These are phyloP conservation scores for Citrus maxima DNA, from an alignment of 345 rosid genomes.

Conservation along the genomic window DNA sequence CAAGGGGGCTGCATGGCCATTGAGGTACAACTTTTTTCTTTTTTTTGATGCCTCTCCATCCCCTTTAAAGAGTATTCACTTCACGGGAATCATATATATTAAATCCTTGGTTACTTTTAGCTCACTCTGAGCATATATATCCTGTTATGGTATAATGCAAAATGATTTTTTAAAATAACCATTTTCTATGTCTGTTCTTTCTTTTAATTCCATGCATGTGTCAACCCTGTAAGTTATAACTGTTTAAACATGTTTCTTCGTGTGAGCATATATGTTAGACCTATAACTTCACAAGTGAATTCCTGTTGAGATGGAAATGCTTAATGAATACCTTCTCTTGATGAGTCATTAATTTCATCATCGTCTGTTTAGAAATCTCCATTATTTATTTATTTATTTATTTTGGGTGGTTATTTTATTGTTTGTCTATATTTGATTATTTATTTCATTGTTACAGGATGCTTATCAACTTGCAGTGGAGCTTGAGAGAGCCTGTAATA, in stretches of 20 bases:
- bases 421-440: background rate
- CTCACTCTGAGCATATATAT: background rate
- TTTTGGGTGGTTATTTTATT: too few species aligned
- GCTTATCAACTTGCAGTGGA: conserved; percentile 77
- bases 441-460: conserved; percentile 51
- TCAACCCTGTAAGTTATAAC: background rate
- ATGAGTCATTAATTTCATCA: background rate
- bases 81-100: background rate
- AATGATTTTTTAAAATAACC: background rate
- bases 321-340: background rate
- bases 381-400: too few species aligned
- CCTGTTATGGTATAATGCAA: background rate
- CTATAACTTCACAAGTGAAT: background rate
- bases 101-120: background rate
- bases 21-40: conserved; percentile 49
- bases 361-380: too few species aligned
- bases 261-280: background rate
- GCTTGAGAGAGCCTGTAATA: conserved; percentile 71
- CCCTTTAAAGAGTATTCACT: background rate
- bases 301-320: background rate
- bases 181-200: background rate
- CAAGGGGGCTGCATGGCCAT: conserved; percentile 99
- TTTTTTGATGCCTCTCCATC: background rate
- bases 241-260: background rate
- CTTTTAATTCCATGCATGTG: background rate